A percentile compares a stretch with the other conserved stretches of the same genome.
Evolutionary conservation across 1,284 basidiomycete species (phyloP).

Genomic region (Omphalotus olearius): DNA sequence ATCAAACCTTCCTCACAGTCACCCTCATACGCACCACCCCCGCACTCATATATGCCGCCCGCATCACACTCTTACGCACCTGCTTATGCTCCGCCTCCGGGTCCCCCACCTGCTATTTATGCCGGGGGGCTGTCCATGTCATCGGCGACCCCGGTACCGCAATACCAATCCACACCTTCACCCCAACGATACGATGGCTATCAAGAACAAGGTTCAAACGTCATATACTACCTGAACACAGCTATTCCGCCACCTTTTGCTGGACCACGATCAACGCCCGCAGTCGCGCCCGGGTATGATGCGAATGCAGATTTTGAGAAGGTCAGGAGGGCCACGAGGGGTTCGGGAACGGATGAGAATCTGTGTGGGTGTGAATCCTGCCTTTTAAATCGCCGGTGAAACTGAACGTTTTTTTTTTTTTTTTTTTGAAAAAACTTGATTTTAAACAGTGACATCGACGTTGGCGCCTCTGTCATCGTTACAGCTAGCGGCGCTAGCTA

Average conservation of each 20-base stretch:
- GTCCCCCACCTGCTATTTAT: slow-evolving; percentile 10
- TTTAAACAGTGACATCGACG: slow-evolving; percentile 25
- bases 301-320: slow-evolving; percentile 24
- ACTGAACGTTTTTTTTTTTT: background rate
- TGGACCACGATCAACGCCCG: background rate
- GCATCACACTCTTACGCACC: background rate
- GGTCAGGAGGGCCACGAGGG: slow-evolving; percentile 26
- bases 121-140: background rate
- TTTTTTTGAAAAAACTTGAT: background rate
- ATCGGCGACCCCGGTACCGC: too few species aligned
- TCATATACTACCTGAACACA: slow-evolving; percentile 4
- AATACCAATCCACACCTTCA: too few species aligned
- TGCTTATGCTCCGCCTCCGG: slow-evolving; percentile 13
- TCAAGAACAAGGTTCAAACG: background rate
- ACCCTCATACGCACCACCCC: slow-evolving; percentile 5
- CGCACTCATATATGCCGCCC: slow-evolving; percentile 9
- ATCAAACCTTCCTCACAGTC: background rate
- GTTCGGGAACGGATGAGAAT: slow-evolving; percentile 23
- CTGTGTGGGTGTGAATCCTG: slow-evolving; percentile 13
- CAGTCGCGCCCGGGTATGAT: slow-evolving; percentile 28
- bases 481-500: slow-evolving; percentile 33
- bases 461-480: slow-evolving; percentile 27
- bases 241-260: slow-evolving; percentile 2
- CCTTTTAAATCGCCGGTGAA: background rate
- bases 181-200: too few species aligned